phyloP scores from a whole-genome alignment of 1,284 basidiomycete species.

The Hymenochaete sp. region DNA sequence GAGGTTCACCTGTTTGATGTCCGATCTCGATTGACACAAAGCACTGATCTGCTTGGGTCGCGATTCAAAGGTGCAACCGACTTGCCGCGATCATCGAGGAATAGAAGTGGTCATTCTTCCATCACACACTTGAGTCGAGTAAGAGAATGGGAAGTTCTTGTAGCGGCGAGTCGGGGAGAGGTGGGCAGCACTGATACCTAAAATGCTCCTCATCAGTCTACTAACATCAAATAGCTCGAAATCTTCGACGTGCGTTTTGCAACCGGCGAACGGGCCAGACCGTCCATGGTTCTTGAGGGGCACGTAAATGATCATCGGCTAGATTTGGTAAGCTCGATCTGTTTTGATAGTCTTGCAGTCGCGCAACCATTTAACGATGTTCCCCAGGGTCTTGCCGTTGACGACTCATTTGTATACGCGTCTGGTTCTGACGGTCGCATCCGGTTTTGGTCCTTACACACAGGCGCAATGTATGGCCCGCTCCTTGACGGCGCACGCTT shows the following conservation, averaged over 20 bases:
- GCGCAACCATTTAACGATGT: no score
- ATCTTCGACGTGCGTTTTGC: constrained; percentile 56
- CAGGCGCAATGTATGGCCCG: constrained; percentile 35
- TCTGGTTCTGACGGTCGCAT: constrained; percentile 58
- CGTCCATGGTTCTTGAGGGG: constrained; percentile 41
- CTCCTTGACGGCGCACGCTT: constrained; percentile 17
- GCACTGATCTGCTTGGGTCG: constrained; percentile 34
- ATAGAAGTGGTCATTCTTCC: constrained; percentile 28
- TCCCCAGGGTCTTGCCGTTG: no score
- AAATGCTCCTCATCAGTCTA: constrained; percentile 6
- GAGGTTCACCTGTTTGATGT: constrained; percentile 50
- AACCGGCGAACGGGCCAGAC: constrained; percentile 26
- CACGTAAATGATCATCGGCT: constrained; percentile 46
- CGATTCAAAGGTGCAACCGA: constrained; percentile 22
- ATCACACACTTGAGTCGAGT: constrained; percentile 45
- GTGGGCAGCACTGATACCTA: constrained; percentile 31
- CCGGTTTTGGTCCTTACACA: constrained; percentile 56
- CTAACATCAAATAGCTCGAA: constrained; percentile 40
- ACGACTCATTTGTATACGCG: constrained; percentile 65
- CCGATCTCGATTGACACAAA: constrained; percentile 29
- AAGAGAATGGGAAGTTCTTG: constrained; percentile 44
- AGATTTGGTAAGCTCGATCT: constrained; percentile 36
- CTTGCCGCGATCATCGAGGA: no score
- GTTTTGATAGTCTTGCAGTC: no score
- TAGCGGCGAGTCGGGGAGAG: constrained; percentile 50